Evolutionary conservation across 1,139 yeast genomes (phyloP).

Genomic region (Protomyces lactucae-debilis): DNA sequence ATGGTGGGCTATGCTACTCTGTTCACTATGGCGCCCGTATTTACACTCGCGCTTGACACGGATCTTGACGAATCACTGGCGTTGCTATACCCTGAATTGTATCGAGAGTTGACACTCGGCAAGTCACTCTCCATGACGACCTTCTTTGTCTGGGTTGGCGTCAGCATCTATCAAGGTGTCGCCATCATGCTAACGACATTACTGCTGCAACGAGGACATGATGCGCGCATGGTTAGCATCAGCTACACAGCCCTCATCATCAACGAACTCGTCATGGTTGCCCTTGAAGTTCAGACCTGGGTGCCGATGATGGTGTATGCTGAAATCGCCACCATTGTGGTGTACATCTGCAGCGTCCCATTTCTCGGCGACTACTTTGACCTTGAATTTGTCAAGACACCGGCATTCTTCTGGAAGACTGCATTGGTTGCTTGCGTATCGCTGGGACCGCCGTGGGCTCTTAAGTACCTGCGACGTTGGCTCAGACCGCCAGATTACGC

Average conservation of each 20-base stretch:
- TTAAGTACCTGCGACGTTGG: conserved; percentile 65
- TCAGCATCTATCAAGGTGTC: conserved; percentile 80
- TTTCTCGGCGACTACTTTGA: conserved; percentile 80
- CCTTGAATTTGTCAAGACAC: conserved; percentile 54
- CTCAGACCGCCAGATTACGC: conserved; percentile 90
- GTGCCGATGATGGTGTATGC: conserved; percentile 57
- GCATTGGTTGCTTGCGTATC: conserved; percentile 62
- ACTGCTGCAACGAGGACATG: conserved; percentile 33
- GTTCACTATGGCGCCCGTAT: conserved; percentile 98
- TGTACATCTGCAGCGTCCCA: conserved; percentile 73
- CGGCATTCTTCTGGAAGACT: conserved; percentile 65
- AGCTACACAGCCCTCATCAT: conserved; percentile 74
- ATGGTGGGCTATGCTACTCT: conserved; percentile 98
- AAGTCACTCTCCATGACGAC: conserved; percentile 78
- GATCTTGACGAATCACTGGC: conserved; percentile 91
- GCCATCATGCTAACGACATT: conserved; percentile 22
- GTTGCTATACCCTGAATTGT: conserved; percentile 85
- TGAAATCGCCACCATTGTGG: conserved; percentile 61
- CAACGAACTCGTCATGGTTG: conserved; percentile 92
- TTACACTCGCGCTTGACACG: conserved; percentile 81
- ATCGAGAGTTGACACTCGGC: conserved; percentile 86
- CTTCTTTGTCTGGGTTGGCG: conserved; percentile 84
- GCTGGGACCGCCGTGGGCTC: conserved; percentile 83
- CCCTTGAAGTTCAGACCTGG: conserved; percentile 87
- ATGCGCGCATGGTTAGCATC: conserved; percentile 69